A percentile compares a stretch with the other conserved stretches of the same genome.
phyloP scores from a whole-genome alignment of 1,139 yeast genomes.

The Keqinozyma sinolaborantium region DNA sequence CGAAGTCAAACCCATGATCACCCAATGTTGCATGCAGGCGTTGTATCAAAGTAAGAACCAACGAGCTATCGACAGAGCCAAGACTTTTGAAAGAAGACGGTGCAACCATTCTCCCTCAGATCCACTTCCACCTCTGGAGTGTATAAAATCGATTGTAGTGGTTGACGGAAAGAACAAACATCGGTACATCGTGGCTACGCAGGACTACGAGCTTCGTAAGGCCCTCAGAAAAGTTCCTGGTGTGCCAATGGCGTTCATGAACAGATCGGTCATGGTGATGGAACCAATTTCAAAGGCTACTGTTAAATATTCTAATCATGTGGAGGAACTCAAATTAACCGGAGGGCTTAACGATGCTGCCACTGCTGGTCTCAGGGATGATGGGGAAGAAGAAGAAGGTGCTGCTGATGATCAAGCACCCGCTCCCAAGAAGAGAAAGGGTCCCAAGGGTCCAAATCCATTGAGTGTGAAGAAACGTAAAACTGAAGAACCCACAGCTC shows the following conservation, averaged over 20 bases:
- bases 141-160: conserved; percentile 68
- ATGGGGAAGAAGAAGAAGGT: conserved; percentile 20
- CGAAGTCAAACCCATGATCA: conserved; percentile 87
- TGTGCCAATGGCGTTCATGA: conserved; percentile 82
- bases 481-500: conserved; percentile 13
- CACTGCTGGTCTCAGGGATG: conserved; percentile 28
- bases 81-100: conserved; percentile 71
- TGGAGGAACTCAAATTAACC: conserved; percentile 66
- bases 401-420: conserved; percentile 16
- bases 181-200: conserved; percentile 85
- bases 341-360: conserved; percentile 67
- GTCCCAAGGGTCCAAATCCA: conserved; percentile 81
- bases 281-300: conserved; percentile 86
- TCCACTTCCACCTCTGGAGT: conserved; percentile 69
- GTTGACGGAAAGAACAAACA: conserved; percentile 80
- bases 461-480: conserved; percentile 74
- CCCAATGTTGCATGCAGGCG: conserved; percentile 93
- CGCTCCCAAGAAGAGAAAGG: conserved; percentile 50
- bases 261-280: conserved; percentile 91
- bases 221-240: conserved; percentile 77
- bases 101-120: conserved; percentile 58
- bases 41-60: conserved; percentile 71
- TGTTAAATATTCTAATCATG: conserved; percentile 44
- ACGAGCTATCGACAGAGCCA: conserved; percentile 74
- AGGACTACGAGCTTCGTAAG: conserved; percentile 65